These are phyloP conservation scores for Ochetophila trinervis DNA, from an alignment of 306 rosid species.

Conservation along the genomic window DNA sequence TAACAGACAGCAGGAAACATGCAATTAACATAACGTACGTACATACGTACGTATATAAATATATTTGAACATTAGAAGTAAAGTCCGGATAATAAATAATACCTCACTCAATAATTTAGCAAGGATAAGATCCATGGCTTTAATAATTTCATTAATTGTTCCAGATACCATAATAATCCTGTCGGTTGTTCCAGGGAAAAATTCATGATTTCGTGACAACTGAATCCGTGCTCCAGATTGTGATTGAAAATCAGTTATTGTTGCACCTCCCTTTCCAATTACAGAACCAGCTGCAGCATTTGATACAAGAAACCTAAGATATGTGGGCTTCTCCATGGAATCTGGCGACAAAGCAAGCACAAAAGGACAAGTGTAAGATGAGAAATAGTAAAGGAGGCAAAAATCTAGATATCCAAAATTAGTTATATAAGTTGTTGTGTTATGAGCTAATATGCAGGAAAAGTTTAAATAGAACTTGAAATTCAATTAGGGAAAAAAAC, in stretches of 20 bases:
- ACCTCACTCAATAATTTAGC: constrained; percentile 95
- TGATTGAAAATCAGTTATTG: constrained; percentile 97
- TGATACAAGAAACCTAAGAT: constrained; percentile 90
- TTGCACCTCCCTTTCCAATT: constrained; percentile 99
- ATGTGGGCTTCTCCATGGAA: constrained; percentile 74
- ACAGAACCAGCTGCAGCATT: constrained; percentile 99
- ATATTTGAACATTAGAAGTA: constrained; percentile 12
- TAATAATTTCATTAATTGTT: constrained; percentile 61
- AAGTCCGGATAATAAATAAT: constrained; percentile 26
- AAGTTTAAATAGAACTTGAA: neutral
- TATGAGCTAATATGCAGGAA: neutral
- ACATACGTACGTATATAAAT: constrained; percentile 6
- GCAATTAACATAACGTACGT: constrained; percentile 23
- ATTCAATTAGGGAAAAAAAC: neutral
- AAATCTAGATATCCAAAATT: neutral
- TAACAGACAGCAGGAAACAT: constrained; percentile 25
- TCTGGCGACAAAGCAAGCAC: constrained; percentile 50
- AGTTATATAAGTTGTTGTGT: neutral
- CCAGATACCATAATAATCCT: constrained; percentile 98
- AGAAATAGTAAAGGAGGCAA: constrained; percentile 18
- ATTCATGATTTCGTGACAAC: constrained; percentile 91
- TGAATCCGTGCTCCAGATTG: constrained; percentile 99
- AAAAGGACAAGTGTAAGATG: constrained; percentile 6
- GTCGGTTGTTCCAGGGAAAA: constrained; percentile 98
- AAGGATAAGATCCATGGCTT: constrained; percentile 89